phyloP scores from a whole-genome alignment of 306 rosid species.

The Lathyrus sativus region DNA sequence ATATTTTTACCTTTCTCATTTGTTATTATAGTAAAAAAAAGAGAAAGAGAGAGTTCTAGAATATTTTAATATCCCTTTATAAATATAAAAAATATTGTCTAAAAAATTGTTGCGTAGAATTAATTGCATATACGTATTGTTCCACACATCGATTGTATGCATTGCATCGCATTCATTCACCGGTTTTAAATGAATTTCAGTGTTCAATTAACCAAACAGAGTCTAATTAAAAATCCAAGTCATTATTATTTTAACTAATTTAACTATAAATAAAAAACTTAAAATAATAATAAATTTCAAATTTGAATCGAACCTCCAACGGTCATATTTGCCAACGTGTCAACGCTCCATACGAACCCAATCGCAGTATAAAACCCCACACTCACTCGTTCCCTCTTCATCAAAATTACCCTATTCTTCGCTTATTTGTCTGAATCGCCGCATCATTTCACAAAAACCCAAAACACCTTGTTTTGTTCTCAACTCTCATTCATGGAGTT shows the following conservation, averaged over 20 bases:
- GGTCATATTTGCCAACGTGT: conserved; percentile 59
- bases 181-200: too few relatives aligned
- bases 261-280: neutral
- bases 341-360: neutral
- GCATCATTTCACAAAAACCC: neutral
- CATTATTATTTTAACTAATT: neutral
- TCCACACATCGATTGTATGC: too few relatives aligned
- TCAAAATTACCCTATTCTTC: neutral
- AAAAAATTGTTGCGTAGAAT: too few relatives aligned
- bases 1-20: too few relatives aligned
- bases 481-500: conserved; percentile 58
- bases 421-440: neutral
- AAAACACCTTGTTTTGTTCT: conserved; percentile 64
- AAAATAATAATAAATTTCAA: conserved; percentile 28
- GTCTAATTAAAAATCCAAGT: neutral
- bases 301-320: conserved; percentile 51
- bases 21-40: too few relatives aligned
- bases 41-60: too few relatives aligned
- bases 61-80: too few relatives aligned
- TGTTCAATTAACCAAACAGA: neutral
- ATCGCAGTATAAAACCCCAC: conserved; percentile 28
- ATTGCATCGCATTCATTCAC: too few relatives aligned
- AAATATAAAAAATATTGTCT: too few relatives aligned
- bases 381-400: neutral
- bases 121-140: too few relatives aligned